phyloP scores from a whole-genome alignment of 257 asterid genomes.

The Paulownia fortunei region DNA sequence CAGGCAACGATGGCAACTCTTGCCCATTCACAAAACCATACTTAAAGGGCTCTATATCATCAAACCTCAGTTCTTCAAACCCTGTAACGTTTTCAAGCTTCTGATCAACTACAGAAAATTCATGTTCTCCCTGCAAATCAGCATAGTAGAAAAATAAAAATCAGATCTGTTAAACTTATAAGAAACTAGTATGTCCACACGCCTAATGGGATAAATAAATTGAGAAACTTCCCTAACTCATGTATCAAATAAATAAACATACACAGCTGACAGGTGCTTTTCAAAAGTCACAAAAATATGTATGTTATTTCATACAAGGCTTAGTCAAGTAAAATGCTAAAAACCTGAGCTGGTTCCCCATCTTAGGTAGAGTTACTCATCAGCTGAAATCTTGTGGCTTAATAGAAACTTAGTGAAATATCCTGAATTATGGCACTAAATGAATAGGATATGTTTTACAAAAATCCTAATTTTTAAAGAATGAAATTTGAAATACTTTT shows the following conservation, averaged over 20 bases:
- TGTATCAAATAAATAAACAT: background rate
- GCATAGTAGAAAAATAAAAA: constrained; percentile 15
- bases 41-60: constrained; percentile 75
- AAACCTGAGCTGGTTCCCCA: background rate
- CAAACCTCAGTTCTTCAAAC: constrained; percentile 84
- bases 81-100: constrained; percentile 68
- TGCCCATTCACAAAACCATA: constrained; percentile 57
- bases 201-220: background rate
- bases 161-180: background rate
- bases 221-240: background rate
- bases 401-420: background rate
- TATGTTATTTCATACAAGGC: background rate
- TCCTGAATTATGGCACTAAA: background rate
- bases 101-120: constrained; percentile 52
- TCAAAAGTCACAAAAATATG: background rate
- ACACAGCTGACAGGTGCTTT: background rate
- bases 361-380: background rate
- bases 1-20: constrained; percentile 62
- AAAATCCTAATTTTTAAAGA: background rate
- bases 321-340: background rate
- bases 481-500: background rate
- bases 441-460: background rate
- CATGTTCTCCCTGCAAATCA: constrained; percentile 58
- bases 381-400: background rate
- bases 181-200: background rate